These are phyloP conservation scores for Saccharomycopsis fibuligera DNA, from an alignment of 805 yeast species.

Conservation along the genomic window DNA sequence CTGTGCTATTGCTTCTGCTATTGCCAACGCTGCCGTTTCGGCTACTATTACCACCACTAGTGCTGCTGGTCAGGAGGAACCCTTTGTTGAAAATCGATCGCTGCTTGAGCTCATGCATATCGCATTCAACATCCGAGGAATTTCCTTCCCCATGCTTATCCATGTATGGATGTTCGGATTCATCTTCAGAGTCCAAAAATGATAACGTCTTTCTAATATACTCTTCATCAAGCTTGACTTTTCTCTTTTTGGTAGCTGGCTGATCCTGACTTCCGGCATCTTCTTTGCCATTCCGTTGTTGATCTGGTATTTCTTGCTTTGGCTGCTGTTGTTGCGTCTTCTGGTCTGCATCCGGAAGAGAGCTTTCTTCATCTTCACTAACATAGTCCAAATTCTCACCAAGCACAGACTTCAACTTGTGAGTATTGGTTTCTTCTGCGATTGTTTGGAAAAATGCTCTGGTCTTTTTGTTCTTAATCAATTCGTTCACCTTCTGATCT, in stretches of 20 bases:
- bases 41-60: not conserved
- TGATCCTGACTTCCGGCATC: conserved; percentile 25
- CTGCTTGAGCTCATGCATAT: conserved; percentile 1
- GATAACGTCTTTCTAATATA: conserved; percentile 54
- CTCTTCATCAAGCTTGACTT: conserved; percentile 40
- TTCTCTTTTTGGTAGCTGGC: conserved; percentile 34
- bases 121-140: conserved; percentile 2
- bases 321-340: conserved; percentile 24
- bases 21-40: conserved; percentile 32
- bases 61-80: not conserved
- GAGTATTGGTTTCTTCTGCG: conserved; percentile 38
- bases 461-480: conserved; percentile 49
- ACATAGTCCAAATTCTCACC: conserved; percentile 26
- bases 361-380: conserved; percentile 23
- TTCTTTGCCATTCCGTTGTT: conserved; percentile 25
- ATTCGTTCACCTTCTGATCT: conserved; percentile 36
- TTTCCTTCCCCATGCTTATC: not conserved
- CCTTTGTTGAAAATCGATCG: conserved; percentile 6
- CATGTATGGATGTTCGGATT: not conserved
- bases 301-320: conserved; percentile 27
- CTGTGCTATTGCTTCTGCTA: not conserved
- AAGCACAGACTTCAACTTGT: conserved; percentile 26
- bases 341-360: conserved; percentile 1
- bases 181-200: conserved; percentile 33
- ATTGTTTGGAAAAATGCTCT: conserved; percentile 64